These are phyloP conservation scores for Metroxylon sagu DNA, from an alignment of 176 grass and related monocot species.

Conservation along the genomic window DNA sequence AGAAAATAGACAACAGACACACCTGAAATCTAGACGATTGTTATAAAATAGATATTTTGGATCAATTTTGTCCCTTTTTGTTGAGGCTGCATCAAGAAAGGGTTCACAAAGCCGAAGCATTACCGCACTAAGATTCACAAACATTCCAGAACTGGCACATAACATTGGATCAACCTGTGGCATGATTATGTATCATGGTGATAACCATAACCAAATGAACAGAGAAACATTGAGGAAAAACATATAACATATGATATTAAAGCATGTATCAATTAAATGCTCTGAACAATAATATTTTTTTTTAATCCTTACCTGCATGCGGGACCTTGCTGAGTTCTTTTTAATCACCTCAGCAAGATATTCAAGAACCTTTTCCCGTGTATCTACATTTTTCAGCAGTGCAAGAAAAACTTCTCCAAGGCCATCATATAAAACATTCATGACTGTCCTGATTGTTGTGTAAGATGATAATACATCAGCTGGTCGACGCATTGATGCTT, in stretches of 20 bases:
- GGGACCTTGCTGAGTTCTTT: constrained; percentile 66
- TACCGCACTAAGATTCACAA: constrained; percentile 85
- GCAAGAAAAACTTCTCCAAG: constrained; percentile 62
- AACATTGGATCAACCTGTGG: constrained; percentile 74
- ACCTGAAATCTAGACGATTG: constrained; percentile 66
- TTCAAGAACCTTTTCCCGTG: constrained; percentile 80
- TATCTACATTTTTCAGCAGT: constrained; percentile 80
- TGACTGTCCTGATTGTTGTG: constrained; percentile 72
- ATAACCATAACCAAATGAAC: too few species aligned
- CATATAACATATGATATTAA: background rate
- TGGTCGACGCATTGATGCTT: constrained; percentile 53
- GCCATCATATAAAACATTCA: constrained; percentile 90
- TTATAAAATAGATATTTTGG: constrained; percentile 82
- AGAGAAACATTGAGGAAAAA: too few species aligned
- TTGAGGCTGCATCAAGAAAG: constrained; percentile 60
- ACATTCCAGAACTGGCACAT: constrained; percentile 90
- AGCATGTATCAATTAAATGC: too few species aligned
- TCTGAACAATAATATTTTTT: background rate
- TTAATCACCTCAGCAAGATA: constrained; percentile 78
- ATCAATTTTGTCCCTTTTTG: constrained; percentile 90
- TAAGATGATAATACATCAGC: constrained; percentile 83
- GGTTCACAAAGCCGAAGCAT: constrained; percentile 91
- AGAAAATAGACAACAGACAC: constrained; percentile 8
- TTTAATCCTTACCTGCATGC: constrained; percentile 63
- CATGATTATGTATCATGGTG: constrained; percentile 1